These are phyloP conservation scores for Cercospora berteroae DNA, from an alignment of 2,329 filamentous ascomycete genomes.

Conservation along the genomic window DNA sequence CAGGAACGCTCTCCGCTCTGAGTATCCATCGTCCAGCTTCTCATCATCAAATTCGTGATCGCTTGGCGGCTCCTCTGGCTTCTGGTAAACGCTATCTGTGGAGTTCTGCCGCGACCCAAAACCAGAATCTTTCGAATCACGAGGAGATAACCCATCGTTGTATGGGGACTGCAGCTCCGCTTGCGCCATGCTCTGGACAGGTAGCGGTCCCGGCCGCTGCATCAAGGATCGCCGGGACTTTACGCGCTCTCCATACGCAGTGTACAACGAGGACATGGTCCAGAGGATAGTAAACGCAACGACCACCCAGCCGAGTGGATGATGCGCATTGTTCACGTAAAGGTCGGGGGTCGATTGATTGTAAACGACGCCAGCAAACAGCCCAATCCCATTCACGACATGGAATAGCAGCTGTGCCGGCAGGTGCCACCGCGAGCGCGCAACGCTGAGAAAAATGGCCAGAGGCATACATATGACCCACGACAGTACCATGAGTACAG, in stretches of 20 bases:
- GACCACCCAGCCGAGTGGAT: constrained; percentile 81
- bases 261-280: constrained; percentile 65
- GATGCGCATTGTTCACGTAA: constrained; percentile 83
- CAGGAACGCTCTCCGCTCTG: constrained; percentile 46
- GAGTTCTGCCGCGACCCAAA: constrained; percentile 36
- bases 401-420: constrained; percentile 61
- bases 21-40: constrained; percentile 19
- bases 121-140: constrained; percentile 46
- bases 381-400: constrained; percentile 51
- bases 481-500: constrained; percentile 65
- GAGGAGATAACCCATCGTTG: constrained; percentile 22
- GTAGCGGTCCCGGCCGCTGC: constrained; percentile 12
- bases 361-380: constrained; percentile 68
- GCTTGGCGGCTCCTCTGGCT: constrained; percentile 22
- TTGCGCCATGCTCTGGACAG: constrained; percentile 34
- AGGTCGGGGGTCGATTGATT: constrained; percentile 79
- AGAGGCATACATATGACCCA: constrained; percentile 73
- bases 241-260: constrained; percentile 47
- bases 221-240: constrained; percentile 14
- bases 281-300: constrained; percentile 72
- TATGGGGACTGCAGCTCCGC: constrained; percentile 25
- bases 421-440: constrained; percentile 71
- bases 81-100: constrained; percentile 31
- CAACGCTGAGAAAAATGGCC: constrained; percentile 83
- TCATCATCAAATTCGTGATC: constrained; percentile 46